A percentile compares a stretch with the other conserved stretches of the same genome.
Evolutionary conservation across 2,329 filamentous ascomycete genomes (phyloP).

Genomic region (Penicillium sp.): DNA sequence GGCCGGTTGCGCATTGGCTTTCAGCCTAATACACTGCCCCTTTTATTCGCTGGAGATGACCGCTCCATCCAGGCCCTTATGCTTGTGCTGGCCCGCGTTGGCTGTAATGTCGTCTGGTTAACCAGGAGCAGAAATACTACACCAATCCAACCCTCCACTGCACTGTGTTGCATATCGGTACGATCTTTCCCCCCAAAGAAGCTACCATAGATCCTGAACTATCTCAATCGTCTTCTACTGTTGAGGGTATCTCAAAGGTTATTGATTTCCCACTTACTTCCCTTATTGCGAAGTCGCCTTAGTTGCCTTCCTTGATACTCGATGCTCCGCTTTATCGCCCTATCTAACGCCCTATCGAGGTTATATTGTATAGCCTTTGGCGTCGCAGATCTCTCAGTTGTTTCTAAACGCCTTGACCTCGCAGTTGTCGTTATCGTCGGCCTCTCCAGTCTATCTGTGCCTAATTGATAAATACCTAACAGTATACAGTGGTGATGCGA

Average conservation of each 20-base stretch:
- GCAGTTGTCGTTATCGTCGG: constrained; percentile 13
- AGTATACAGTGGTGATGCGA: constrained; percentile 5
- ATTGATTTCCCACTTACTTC: constrained; percentile 1
- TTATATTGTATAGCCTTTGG: constrained; percentile 13
- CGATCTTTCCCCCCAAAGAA: neutral
- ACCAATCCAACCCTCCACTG: constrained; percentile 3
- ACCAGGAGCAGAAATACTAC: constrained; percentile 3
- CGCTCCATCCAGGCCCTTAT: constrained; percentile 7
- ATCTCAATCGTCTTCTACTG: constrained; percentile 5
- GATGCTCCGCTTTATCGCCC: constrained; percentile 3
- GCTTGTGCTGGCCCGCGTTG: constrained; percentile 7
- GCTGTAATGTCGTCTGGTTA: constrained; percentile 2
- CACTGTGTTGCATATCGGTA: constrained; percentile 1
- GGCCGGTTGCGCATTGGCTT: constrained; percentile 1
- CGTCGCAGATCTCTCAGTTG: constrained; percentile 10
- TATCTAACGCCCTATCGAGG: constrained; percentile 8
- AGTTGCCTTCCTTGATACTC: constrained; percentile 4
- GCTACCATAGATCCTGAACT: constrained; percentile 3
- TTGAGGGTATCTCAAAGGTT: neutral
- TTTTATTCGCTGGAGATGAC: constrained; percentile 13
- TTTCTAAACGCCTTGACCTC: constrained; percentile 4
- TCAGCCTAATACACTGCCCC: constrained; percentile 8
- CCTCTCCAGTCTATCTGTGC: constrained; percentile 9
- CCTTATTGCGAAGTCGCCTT: constrained; percentile 3
- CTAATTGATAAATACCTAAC: constrained; percentile 9